phyloP scores from a whole-genome alignment of 192 early-diverging fungal species.

The Backusella sp. region DNA sequence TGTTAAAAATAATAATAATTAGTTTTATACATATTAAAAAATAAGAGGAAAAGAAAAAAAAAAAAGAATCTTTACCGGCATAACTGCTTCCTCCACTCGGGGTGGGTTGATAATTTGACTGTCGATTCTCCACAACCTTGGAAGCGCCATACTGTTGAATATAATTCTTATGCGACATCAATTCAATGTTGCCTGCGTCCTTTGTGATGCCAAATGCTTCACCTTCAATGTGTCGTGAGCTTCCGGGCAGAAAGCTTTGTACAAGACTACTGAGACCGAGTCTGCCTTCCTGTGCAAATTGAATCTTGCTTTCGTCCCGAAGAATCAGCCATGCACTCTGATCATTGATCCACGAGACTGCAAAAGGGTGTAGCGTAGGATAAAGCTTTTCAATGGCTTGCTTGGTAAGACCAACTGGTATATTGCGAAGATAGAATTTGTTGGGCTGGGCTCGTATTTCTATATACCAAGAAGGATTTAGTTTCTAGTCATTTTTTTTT shows the following conservation, averaged over 20 bases:
- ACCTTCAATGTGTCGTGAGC: slow-evolving; percentile 26
- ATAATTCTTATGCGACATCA: slow-evolving; percentile 38
- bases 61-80: background rate
- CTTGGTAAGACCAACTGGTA: slow-evolving; percentile 46
- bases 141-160: slow-evolving; percentile 15
- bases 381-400: slow-evolving; percentile 51
- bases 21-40: too few relatives aligned
- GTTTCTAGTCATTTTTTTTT: background rate
- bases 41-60: too few relatives aligned
- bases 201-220: slow-evolving; percentile 31
- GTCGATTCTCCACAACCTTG: background rate
- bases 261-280: slow-evolving; percentile 38
- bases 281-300: slow-evolving; percentile 30
- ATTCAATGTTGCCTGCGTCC: slow-evolving; percentile 42
- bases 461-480: slow-evolving; percentile 10
- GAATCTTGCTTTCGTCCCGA: slow-evolving; percentile 26
- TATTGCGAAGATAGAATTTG: slow-evolving; percentile 51
- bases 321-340: slow-evolving; percentile 52
- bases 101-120: background rate
- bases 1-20: too few relatives aligned
- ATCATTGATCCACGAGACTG: slow-evolving; percentile 52
- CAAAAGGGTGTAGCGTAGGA: slow-evolving; percentile 39
- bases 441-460: slow-evolving; percentile 43
- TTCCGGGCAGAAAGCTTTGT: slow-evolving; percentile 32
- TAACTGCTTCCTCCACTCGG: background rate